Conservation (phyloP, 75 land plant species). For the Larix kaempferi region DNA sequence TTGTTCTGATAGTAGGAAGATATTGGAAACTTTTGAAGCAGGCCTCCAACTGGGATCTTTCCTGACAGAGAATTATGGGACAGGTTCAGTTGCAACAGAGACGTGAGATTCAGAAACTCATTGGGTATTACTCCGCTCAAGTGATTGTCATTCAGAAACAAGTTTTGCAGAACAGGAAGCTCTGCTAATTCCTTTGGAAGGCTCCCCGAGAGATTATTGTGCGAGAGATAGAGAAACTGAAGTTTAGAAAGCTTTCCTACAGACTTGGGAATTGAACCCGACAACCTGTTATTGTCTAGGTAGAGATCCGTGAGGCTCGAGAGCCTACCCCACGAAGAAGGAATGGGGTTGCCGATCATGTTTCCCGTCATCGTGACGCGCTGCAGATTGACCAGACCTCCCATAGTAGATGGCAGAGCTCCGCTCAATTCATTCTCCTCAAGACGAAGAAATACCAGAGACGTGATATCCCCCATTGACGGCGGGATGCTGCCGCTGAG, state of each 20-base stretch:
- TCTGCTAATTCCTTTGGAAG: slow-evolving; percentile 32
- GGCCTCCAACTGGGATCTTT: slow-evolving; percentile 36
- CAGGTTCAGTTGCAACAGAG: slow-evolving; percentile 34
- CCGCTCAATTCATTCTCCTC: slow-evolving; percentile 31
- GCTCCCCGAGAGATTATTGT: slow-evolving; percentile 18
- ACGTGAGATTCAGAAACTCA: slow-evolving; percentile 27
- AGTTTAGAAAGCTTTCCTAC: slow-evolving; percentile 21
- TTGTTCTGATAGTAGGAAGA: slow-evolving; percentile 25
- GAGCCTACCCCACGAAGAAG: slow-evolving; percentile 7
- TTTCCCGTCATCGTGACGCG: slow-evolving; percentile 19
- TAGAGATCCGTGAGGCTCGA: slow-evolving; percentile 17
- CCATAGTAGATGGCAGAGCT: slow-evolving; percentile 17
- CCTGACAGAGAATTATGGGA: slow-evolving; percentile 43
- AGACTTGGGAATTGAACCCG: slow-evolving; percentile 27
- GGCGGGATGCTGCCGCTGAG: slow-evolving; percentile 21
- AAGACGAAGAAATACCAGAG: slow-evolving; percentile 35
- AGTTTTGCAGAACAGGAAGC: slow-evolving; percentile 20
- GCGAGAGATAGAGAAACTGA: slow-evolving; percentile 20
- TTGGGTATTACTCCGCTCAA: slow-evolving; percentile 44
- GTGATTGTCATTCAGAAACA: slow-evolving; percentile 45
- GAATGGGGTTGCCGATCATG: slow-evolving; percentile 12
- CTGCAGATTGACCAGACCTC: slow-evolving; percentile 19
- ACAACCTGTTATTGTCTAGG: slow-evolving; percentile 26
- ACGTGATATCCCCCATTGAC: slow-evolving; percentile 27
- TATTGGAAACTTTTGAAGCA: slow-evolving; percentile 33